phyloP scores from a whole-genome alignment of 2,329 filamentous ascomycete genomes.

The Penicillium psychrosexuale region DNA sequence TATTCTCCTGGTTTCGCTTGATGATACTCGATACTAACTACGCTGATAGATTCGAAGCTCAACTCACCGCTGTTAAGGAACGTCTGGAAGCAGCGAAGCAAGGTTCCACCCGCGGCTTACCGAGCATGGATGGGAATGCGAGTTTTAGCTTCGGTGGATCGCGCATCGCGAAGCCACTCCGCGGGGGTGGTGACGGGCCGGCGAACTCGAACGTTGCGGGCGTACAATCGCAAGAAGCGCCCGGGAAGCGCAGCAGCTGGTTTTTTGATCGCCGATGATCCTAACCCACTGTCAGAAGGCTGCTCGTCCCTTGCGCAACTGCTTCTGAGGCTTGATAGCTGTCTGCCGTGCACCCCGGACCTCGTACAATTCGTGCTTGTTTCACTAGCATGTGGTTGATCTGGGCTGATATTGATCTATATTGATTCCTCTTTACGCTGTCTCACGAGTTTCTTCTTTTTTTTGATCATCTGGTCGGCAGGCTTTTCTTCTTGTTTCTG shows the following conservation, averaged over 20 bases:
- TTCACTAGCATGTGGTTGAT: slow-evolving; percentile 19
- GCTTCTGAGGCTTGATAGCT: slow-evolving; percentile 15
- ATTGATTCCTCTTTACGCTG: slow-evolving; percentile 18
- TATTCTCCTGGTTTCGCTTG: slow-evolving; percentile 3
- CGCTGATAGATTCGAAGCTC: slow-evolving; percentile 78
- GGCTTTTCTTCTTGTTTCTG: neutral
- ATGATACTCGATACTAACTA: slow-evolving; percentile 12
- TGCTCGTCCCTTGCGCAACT: slow-evolving; percentile 17
- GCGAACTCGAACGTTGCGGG: slow-evolving; percentile 34
- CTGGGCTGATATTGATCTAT: neutral
- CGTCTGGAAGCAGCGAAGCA: slow-evolving; percentile 92
- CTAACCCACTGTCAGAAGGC: slow-evolving; percentile 9
- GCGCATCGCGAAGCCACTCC: slow-evolving; percentile 63
- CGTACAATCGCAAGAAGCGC: slow-evolving; percentile 66
- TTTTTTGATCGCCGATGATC: slow-evolving; percentile 48
- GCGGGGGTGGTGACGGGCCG: slow-evolving; percentile 48
- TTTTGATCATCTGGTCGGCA: slow-evolving; percentile 5
- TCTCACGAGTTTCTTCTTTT: slow-evolving; percentile 21
- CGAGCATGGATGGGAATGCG: slow-evolving; percentile 60
- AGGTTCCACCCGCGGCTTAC: slow-evolving; percentile 81
- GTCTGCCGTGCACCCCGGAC: slow-evolving; percentile 16
- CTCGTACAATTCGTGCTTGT: slow-evolving; percentile 21
- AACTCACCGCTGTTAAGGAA: slow-evolving; percentile 96
- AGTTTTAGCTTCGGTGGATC: slow-evolving; percentile 68
- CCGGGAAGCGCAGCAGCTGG: slow-evolving; percentile 60